Base-by-base conservation (phyloP, 1,284 basidiomycete genomes). In the Earliella scabrosa region DNA sequence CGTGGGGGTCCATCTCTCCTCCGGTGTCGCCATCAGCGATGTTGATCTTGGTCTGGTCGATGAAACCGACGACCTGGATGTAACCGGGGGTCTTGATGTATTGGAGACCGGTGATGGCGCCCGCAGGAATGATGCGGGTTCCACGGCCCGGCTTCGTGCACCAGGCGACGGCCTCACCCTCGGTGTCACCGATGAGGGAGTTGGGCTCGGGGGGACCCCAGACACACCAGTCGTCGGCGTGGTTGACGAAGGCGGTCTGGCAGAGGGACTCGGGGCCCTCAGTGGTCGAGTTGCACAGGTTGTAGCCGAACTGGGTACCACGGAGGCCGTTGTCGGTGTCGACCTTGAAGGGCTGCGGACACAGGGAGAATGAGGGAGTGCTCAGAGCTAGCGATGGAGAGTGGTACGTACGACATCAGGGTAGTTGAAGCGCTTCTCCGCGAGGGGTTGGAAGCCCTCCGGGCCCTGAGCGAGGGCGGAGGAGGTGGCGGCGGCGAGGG, bases 141-240 rank as follows among this genome's bases (percentile, higher is more conserved):
- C 89, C 88, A 54, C 79, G 80, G 16, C 85, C 83, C 47, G 80
- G 77, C 68, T 83, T 86, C 34, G 87, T 88, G 75, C 90, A 93
- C 82, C 83, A 92, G 0, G 87, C 84, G 18, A 92, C 85, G 60
- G 82, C 86, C 67, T 85, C 76, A 35, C 77, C 82, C 71, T 92
- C 90, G 4, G 82, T 80, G 61, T 88, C 77, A 23, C 80, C 87
- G 52, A 92, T 83, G n/a, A 76, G 74, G 29, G 78, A 74, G 58
- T 71, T 73, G 23, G 69, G 70, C 23, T 70, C 70, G 2, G 68
- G 77, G 24, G 87, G 85, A 9, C 76, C 83, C 78, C 81, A 89
- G 13, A 88, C 60, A 63, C 87, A 89, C 70, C 86, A 88, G 67
- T 88, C 87, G 57, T 82, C 78, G 27, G 83, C 66, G 58, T 71